phyloP scores from a whole-genome alignment of 2,329 filamentous ascomycete species.

The Fusarium robinianum region DNA sequence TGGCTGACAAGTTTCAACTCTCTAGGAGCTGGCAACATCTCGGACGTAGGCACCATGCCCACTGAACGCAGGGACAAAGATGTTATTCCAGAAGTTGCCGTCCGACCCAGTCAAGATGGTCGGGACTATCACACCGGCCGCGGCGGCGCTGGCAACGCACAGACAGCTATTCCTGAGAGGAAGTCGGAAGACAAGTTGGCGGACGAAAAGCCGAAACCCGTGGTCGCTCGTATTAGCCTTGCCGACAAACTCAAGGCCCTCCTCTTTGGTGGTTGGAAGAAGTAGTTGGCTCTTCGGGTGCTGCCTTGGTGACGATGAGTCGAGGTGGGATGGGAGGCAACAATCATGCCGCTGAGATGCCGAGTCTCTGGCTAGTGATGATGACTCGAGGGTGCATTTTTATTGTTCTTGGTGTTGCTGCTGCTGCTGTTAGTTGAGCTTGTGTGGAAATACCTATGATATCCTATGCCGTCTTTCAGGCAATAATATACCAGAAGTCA shows the following conservation, averaged over 20 bases:
- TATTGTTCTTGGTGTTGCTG: slow-evolving; percentile 1
- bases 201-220: slow-evolving; percentile 35
- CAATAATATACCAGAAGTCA: slow-evolving; percentile 16
- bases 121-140: slow-evolving; percentile 62
- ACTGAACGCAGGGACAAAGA: slow-evolving; percentile 55
- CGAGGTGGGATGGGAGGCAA: slow-evolving; percentile 3
- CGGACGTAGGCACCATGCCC: slow-evolving; percentile 49
- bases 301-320: slow-evolving; percentile 1
- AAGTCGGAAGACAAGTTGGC: slow-evolving; percentile 37
- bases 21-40: slow-evolving; percentile 63
- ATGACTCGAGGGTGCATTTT: too few species aligned
- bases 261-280: slow-evolving; percentile 56
- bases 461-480: slow-evolving; percentile 22
- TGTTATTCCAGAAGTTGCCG: slow-evolving; percentile 56
- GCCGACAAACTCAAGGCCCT: slow-evolving; percentile 64
- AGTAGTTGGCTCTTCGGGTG: slow-evolving; percentile 36
- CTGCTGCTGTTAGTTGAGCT: slow-evolving; percentile 16
- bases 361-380: too few species aligned
- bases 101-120: slow-evolving; percentile 53
- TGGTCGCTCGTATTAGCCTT: slow-evolving; percentile 48
- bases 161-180: slow-evolving; percentile 46
- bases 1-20: slow-evolving; percentile 12
- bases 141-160: slow-evolving; percentile 61
- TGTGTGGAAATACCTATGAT: slow-evolving; percentile 37
- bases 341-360: slow-evolving; percentile 4